Evolutionary conservation across 2,329 filamentous ascomycete genomes (phyloP).

Genomic region (Epichloe brachyelytri): DNA sequence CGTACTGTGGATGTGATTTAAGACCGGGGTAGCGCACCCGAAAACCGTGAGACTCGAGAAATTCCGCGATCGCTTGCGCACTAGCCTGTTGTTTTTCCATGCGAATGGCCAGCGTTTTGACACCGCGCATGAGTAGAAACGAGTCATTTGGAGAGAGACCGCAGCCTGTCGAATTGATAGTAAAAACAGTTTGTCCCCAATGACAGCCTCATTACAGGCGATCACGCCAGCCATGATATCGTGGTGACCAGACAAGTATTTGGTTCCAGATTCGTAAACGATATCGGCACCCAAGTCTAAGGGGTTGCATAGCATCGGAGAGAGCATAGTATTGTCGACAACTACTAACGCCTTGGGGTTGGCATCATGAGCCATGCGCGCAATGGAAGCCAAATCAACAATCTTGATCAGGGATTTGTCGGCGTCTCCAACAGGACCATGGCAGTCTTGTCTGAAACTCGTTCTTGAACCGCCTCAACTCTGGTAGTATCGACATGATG

Average conservation of each 20-base stretch:
- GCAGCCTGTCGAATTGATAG: conserved; percentile 92
- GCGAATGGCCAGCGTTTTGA: conserved; percentile 93
- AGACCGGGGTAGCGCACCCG: conserved; percentile 89
- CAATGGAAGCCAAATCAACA: conserved; percentile 76
- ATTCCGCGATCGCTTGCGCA: conserved; percentile 80
- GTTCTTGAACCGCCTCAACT: conserved; percentile 53
- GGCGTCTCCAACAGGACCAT: conserved; percentile 96
- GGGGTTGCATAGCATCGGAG: conserved; percentile 84
- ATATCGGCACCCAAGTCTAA: conserved; percentile 91
- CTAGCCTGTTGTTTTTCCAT: conserved; percentile 98
- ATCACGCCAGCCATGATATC: conserved; percentile 98
- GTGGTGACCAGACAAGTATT: conserved; percentile 95
- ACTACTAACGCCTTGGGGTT: conserved; percentile 73
- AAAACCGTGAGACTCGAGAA: conserved; percentile 84
- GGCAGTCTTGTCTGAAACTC: conserved; percentile 67
- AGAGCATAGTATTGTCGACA: conserved; percentile 98
- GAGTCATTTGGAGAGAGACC: conserved; percentile 91
- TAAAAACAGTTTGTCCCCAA: conserved; percentile 92
- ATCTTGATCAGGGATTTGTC: conserved; percentile 98
- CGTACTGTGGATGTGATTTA: conserved; percentile 91
- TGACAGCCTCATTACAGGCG: conserved; percentile 67
- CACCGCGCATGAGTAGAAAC: conserved; percentile 85
- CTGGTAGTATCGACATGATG: conserved; percentile 93
- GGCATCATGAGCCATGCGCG: conserved; percentile 59
- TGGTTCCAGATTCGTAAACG: conserved; percentile 94